Evolutionary conservation across 208 protist species (phyloP).

Genomic region (Crithidia expoeki): DNA sequence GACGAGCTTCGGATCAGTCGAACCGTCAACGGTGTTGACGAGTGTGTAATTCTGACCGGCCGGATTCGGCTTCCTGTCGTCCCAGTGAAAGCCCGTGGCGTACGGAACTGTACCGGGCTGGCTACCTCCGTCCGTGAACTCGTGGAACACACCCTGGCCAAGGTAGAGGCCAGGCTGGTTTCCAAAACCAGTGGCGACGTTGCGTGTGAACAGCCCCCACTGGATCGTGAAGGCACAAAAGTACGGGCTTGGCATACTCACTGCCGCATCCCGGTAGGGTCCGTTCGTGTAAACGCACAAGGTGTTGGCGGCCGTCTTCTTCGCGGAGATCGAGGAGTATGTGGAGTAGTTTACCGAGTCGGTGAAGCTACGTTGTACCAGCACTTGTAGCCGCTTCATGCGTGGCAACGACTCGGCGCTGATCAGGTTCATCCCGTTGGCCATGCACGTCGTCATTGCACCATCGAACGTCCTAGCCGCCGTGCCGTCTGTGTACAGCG

Average conservation of each 20-base stretch:
- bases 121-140: background rate
- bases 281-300: background rate
- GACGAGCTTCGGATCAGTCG: background rate
- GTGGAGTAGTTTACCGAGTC: background rate
- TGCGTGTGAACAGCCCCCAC: constrained; percentile 3
- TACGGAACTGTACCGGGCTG: background rate
- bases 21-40: background rate
- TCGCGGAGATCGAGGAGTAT: constrained; percentile 1
- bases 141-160: background rate
- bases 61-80: background rate
- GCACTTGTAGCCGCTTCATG: background rate
- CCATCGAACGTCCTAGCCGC: background rate
- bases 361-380: background rate
- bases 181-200: background rate
- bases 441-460: constrained; percentile 1
- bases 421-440: constrained; percentile 16
- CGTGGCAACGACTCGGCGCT: background rate
- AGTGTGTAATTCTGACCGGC: constrained; percentile 4
- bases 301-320: background rate
- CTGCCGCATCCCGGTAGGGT: no score
- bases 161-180: constrained; percentile 1
- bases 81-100: background rate
- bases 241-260: background rate
- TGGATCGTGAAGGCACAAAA: constrained; percentile 11
- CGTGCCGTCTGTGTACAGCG: background rate